Evolutionary conservation across 169 alveolate species (phyloP).

Genomic region (Plasmodium vinckei): DNA sequence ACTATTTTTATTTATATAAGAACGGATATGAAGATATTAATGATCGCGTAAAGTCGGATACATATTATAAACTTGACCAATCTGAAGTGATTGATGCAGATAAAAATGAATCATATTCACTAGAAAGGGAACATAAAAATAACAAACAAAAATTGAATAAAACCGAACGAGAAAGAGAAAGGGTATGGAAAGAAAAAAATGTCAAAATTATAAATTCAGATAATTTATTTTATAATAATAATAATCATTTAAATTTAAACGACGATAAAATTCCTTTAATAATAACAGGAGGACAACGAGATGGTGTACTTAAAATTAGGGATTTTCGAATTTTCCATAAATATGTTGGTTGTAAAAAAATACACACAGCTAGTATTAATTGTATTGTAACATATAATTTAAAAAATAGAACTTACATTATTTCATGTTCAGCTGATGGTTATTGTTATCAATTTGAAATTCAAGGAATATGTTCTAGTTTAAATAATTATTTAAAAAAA

Average conservation of each 20-base stretch:
- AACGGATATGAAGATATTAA: background rate
- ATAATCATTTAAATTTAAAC: slow-evolving; percentile 26
- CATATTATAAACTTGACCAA: background rate
- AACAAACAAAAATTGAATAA: background rate
- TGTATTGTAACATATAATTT: slow-evolving; percentile 66
- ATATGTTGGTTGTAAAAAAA: slow-evolving; percentile 57
- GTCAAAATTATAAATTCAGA: slow-evolving; percentile 16
- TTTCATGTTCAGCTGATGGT: slow-evolving; percentile 77
- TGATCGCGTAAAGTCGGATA: background rate
- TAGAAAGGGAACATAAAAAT: background rate
- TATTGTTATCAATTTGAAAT: slow-evolving; percentile 75
- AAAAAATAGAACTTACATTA: slow-evolving; percentile 59
- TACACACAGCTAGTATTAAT: slow-evolving; percentile 74
- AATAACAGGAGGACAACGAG: slow-evolving; percentile 74
- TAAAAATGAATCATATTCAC: no score
- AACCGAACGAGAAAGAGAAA: background rate
- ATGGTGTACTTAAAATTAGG: slow-evolving; percentile 62
- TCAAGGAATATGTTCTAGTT: slow-evolving; percentile 43
- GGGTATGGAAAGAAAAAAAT: background rate
- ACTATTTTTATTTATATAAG: slow-evolving; percentile 53
- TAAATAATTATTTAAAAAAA: slow-evolving; percentile 72
- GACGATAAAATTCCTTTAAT: slow-evolving; percentile 68
- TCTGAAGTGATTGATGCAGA: no score
- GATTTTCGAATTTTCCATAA: slow-evolving; percentile 75
- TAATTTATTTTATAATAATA: slow-evolving; percentile 9